Base-by-base conservation (phyloP, 2,329 filamentous ascomycete genomes). In the Pyrenophora teres region DNA sequence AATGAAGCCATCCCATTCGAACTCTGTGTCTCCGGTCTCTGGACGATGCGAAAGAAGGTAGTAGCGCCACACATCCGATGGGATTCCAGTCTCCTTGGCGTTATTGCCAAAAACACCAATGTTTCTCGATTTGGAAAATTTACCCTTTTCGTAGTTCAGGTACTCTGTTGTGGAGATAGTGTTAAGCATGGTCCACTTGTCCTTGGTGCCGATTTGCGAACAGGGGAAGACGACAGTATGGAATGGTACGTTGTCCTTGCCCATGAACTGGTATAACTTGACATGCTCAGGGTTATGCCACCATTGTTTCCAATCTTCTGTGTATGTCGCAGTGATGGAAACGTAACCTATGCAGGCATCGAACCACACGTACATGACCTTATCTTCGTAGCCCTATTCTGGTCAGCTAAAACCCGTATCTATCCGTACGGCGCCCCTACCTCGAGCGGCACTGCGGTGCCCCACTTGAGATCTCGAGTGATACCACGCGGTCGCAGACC, bases 341-440 rank as follows among this genome's bases (percentile, higher is more conserved):
- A 92, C 87, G 72, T 97, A 97, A 16, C 92, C 92, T 67, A 96
- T 94, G 74, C 90, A 94, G 47, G 90, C 90, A 71, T 96, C 90
- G 70, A 97, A 91, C 91, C 88, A 90, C 54, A 96, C 92, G 69
- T 97, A 97, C 60, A 97, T 86, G 56, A 96, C 93, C 79, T 90
- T 90, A 58, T 87, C 80, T 58, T 87, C 84, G 64, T 87, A 89
- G 10, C 81, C 85, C 58, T 64, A 35, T 15, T 27, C 15, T 36
- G 15, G 49, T 63, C 35, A 63, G 60, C 36, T 46, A 27, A 8
- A 23, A 23, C 23, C 12, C 18, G 8, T 15, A 2, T 25, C 23
- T 7, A 8, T 12, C 16, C 31, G 2, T 10, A 23, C 5, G 3
- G 12, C 39, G 2, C 12, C 25, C 55, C 25, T 57, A 65, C 61